Evolutionary conservation across 768 basidiomycete species (phyloP), one percentile per base, ranked within the genome.

Genomic region (Mycena crocata): DNA sequence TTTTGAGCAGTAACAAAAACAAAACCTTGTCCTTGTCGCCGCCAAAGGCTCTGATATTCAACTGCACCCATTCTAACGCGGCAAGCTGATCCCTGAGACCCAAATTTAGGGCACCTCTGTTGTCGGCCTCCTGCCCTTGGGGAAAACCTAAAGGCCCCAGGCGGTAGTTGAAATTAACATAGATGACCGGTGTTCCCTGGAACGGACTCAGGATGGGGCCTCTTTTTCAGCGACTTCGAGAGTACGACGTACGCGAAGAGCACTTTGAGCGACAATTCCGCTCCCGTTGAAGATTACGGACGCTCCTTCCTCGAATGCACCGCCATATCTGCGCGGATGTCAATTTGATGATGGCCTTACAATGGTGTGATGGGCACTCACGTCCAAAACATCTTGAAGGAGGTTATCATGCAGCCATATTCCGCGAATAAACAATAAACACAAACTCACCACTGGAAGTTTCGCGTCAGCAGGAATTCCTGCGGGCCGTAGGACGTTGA

Each of bases 401-500:
- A 28, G 17, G 30, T 40, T 7, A 3, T 52, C 40, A 45, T 42
- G 15, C 7, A 8, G 17, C 17, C 24, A 40, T 14, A 4, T 6
- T 4, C 17, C 1, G 21, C 19, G 30, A 4, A n/a, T n/a, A 6
- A 17, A 5, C 3, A 19, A 26, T 9, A 21, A 32, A 1, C 31
- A 0, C 6, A 24, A 26, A 62, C 67, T 49, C 46, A 68, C 67
- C 44, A 69, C 79, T 12, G 83, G 83, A 3, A 85, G 72, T 49
- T 75, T 76, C 1, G 78, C 76, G 52, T 71, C 68, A 1, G 71
- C 12, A 7, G 62, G 40, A 13, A 75, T 65, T 13, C 81, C 81
- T 0, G 82, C 77, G 0, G 89, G 88, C 23, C 86, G 78, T 58
- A 85, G 87, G 5, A 90, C 77, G 70, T 90, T 89, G 60, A 90